Conservation (phyloP, 768 basidiomycete species). For the Hortiboletus campestris region DNA sequence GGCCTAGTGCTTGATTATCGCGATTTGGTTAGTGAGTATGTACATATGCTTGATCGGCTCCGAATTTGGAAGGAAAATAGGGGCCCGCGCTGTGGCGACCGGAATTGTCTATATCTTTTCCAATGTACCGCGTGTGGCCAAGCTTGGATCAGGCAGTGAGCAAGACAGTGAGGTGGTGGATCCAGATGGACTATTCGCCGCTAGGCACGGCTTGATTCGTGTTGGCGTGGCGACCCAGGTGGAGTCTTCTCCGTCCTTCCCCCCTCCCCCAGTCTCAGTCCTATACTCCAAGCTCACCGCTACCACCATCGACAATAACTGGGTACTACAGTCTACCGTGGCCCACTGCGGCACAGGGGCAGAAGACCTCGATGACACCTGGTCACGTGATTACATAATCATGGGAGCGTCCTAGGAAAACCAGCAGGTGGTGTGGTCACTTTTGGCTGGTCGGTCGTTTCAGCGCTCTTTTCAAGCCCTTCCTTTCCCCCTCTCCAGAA, state of each 20-base stretch:
- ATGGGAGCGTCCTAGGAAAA: slow-evolving; percentile 3
- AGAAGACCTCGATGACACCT: too few relatives aligned
- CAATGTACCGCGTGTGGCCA: not conserved
- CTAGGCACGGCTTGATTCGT: not conserved
- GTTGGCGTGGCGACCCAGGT: too few relatives aligned
- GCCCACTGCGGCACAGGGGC: too few relatives aligned
- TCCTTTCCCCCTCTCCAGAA: not conserved
- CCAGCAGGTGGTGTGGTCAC: not conserved
- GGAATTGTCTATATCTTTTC: not conserved
- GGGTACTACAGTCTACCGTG: too few relatives aligned
- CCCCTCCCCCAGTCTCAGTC: not conserved
- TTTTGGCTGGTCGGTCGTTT: not conserved
- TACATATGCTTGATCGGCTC: not conserved
- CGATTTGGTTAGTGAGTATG: not conserved
- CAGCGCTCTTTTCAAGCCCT: not conserved
- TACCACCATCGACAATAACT: too few relatives aligned
- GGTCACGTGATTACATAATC: slow-evolving; percentile 12
- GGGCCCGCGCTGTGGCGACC: not conserved
- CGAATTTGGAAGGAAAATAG: not conserved
- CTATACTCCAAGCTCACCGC: not conserved
- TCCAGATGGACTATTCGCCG: not conserved
- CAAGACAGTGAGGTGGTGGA: not conserved
- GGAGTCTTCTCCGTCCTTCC: not conserved
- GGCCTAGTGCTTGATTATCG: not conserved
- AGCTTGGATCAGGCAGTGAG: not conserved